A percentile compares a stretch with the other conserved stretches of the same genome.
Evolutionary conservation across 139 green algal species (phyloP).

Genomic region (Chlamydomonas sphaeroides): DNA sequence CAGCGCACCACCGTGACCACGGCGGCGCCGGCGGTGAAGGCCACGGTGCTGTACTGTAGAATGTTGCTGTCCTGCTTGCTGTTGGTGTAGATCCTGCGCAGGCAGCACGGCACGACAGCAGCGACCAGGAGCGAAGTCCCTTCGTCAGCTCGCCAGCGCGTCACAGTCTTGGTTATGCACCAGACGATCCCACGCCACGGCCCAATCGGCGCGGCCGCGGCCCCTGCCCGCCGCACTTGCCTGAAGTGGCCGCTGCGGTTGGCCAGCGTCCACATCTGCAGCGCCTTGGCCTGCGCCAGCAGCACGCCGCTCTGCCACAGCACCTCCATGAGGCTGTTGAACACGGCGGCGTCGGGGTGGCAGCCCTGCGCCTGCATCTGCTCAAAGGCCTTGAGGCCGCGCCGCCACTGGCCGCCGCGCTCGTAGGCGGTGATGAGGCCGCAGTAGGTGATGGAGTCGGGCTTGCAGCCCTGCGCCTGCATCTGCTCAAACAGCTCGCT

Average conservation of each 20-base stretch:
- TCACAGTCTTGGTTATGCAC: no score
- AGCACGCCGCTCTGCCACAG: constrained; percentile 67
- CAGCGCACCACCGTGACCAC: constrained; percentile 69
- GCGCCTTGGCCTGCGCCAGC: constrained; percentile 58
- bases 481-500: constrained; percentile 84
- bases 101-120: no score
- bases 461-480: constrained; percentile 70
- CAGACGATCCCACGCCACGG: no score
- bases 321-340: constrained; percentile 70
- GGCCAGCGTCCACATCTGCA: constrained; percentile 68
- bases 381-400: constrained; percentile 72
- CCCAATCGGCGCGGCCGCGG: no score
- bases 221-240: constrained; percentile 1
- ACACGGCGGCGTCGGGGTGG: constrained; percentile 68
- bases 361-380: constrained; percentile 72
- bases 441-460: constrained; percentile 82
- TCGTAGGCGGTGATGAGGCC: constrained; percentile 78
- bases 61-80: constrained; percentile 48
- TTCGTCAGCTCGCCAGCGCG: no score
- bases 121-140: neutral
- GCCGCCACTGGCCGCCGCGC: constrained; percentile 67
- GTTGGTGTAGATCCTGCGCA: constrained; percentile 54
- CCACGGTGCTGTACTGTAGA: constrained; percentile 64
- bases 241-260: constrained; percentile 71
- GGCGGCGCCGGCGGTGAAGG: constrained; percentile 63